Evolutionary conservation across 805 yeast species (phyloP).

Genomic region (Schizosaccharomyces lindneri): DNA sequence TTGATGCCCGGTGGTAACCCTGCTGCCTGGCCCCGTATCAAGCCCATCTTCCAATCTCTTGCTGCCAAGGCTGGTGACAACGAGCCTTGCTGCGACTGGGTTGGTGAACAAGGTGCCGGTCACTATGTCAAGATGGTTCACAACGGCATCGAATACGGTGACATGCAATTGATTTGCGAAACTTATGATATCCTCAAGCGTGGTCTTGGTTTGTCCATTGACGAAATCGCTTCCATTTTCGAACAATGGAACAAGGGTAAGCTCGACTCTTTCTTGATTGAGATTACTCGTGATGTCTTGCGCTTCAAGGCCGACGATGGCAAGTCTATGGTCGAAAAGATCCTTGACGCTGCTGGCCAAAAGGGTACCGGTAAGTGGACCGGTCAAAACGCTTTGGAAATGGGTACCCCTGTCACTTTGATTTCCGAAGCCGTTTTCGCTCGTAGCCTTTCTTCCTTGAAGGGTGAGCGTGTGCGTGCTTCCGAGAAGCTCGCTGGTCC

Average conservation of each 20-base stretch:
- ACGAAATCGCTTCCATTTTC: conserved; percentile 83
- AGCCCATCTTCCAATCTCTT: conserved; percentile 85
- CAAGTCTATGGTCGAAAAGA: conserved; percentile 83
- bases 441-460: conserved; percentile 79
- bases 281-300: conserved; percentile 87
- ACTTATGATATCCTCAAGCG: conserved; percentile 92
- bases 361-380: conserved; percentile 99
- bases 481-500: conserved; percentile 65
- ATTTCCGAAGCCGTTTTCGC: conserved; percentile 97
- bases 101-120: conserved; percentile 97
- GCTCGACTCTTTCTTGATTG: conserved; percentile 85
- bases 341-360: conserved; percentile 91
- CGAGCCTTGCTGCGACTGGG: conserved; percentile 99
- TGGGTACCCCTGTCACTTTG: conserved; percentile 94
- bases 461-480: conserved; percentile 75
- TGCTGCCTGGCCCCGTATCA: conserved; percentile 97
- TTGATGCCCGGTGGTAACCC: conserved; percentile 98
- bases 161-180: conserved; percentile 96
- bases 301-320: conserved; percentile 76
- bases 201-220: conserved; percentile 68
- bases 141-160: conserved; percentile 99
- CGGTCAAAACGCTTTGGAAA: conserved; percentile 88
- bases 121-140: conserved; percentile 99
- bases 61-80: conserved; percentile 81
- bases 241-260: conserved; percentile 92